Base-by-base conservation (phyloP, 495 filamentous ascomycete species). In the Podospora didyma region DNA sequence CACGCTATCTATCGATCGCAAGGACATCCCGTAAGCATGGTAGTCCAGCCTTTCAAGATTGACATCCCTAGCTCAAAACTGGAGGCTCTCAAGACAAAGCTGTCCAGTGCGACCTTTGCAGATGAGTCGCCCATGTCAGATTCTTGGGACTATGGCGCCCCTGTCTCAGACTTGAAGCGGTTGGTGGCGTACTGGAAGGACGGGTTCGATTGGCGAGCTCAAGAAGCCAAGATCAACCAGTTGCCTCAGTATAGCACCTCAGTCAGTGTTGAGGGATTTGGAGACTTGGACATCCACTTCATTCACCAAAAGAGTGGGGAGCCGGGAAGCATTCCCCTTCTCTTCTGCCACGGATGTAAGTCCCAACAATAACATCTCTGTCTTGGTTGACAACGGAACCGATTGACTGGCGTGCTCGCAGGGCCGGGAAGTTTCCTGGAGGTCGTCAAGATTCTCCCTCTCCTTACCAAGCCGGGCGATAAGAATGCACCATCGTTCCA, bases 401-500 rank as follows among this genome's bases (percentile, higher is more conserved):
- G n/a, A 17, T 41, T 41, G 37, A 41, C 37, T 16, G 16, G 16
- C 34, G 4, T 41, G 37, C 4, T 4, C 12, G 37, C 55, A 84
- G 80, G 83, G 85, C 87, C 87, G 2, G 86, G 87, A 2, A 83
- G 74, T 50, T 89, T 89, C 68, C 58, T 88, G 53, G 87, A 90
- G 69, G 84, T 82, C 1, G 76, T 70, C 11, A 87, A 88, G 59
- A 68, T 89, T 24, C 71, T 90, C 2, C 79, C 83, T 2, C 67
- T 80, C 14, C 73, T 90, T 21, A 75, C 73, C 1, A 19, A 62
- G 1, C 60, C 64, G 10, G 65, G 63, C 21, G 67, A 65, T 19
- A 65, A 68, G 12, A 62, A 75, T 31, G 68, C 62, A 0, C 79
- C 80, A 2, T 71, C 78, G 0, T 90, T 90, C 70, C 70, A 88